Base-by-base conservation (phyloP, 148 eudicot species). In the Cornus florida region DNA sequence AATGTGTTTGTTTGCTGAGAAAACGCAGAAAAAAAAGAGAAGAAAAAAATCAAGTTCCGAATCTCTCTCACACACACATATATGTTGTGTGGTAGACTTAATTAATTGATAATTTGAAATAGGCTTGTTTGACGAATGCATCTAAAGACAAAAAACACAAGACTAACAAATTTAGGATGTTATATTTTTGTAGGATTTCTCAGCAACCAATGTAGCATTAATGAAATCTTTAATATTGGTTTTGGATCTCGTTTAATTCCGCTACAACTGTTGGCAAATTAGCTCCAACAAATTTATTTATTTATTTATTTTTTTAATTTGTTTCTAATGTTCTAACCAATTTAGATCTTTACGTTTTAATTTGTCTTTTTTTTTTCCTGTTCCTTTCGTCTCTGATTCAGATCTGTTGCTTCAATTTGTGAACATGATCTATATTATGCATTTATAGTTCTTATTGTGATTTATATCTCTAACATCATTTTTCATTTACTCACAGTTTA, bases 241-340 rank as follows among this genome's bases (percentile, higher is more conserved):
- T 41, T 43, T 48, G 23, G 73, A 71, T 71, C 73, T 23, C 9
- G 73, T 31, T 74, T 31, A 59, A 16, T 72, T 72, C 17, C 31
- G 10, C 65, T 72, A 20, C 3, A 32, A 33, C 17, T 7, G 33
- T 57, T 7, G 35, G 8, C 24, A 57, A 3, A 10, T 7, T 19
- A 14, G 20, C 28, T 7, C 17, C 11, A 22, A 28, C 28, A 28
- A 28, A n/a, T n/a, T n/a, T n/a, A n/a, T n/a, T n/a, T 28, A 28
- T 28, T 0, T 28, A 28, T 28, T 10, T 6, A 22, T 28, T 43
- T 39, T 13, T 10, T 71, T 43, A 10, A n/a, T 75, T 50, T 46
- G 31, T 39, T 43, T 41, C 38, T 46, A 19, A 50, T 17, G 20
- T 22, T 74, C 32, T 38, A 13, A 62, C 22, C 23, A 38, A 24